These are phyloP conservation scores for Croton laevigatus DNA, from an alignment of 441 rosid genomes.

Conservation along the genomic window DNA sequence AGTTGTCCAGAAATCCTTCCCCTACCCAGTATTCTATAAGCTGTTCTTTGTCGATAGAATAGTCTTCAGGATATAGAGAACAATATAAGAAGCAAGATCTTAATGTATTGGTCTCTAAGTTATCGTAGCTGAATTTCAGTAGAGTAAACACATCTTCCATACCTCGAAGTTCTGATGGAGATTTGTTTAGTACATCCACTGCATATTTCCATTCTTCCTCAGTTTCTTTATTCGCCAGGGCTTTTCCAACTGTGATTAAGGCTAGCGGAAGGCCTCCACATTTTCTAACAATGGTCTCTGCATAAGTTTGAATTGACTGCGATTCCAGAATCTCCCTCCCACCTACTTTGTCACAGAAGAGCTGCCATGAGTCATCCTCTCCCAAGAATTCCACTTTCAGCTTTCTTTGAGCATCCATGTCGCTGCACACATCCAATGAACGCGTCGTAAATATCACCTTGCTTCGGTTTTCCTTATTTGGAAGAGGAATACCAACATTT, in stretches of 20 bases:
- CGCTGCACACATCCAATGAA: constrained; percentile 40
- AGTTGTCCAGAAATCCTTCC: constrained; percentile 40
- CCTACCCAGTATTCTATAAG: constrained; percentile 53
- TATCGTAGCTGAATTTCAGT: constrained; percentile 47
- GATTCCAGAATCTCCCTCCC: constrained; percentile 31
- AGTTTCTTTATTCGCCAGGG: constrained; percentile 51
- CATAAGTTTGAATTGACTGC: constrained; percentile 28
- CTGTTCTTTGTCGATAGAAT: constrained; percentile 45
- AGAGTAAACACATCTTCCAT: constrained; percentile 47
- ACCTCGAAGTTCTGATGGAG: constrained; percentile 40
- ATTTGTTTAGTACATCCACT: constrained; percentile 31
- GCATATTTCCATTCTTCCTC: constrained; percentile 54
- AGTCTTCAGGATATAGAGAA: constrained; percentile 45
- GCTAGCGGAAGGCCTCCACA: constrained; percentile 61
- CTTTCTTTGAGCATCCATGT: constrained; percentile 38
- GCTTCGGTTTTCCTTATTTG: constrained; percentile 37
- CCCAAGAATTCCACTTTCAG: constrained; percentile 41
- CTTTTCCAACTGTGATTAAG: constrained; percentile 44
- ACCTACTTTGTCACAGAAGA: constrained; percentile 38
- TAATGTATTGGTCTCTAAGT: constrained; percentile 37
- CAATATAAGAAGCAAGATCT: constrained; percentile 52
- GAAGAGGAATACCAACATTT: constrained; percentile 45
- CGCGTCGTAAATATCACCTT: constrained; percentile 49
- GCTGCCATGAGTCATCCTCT: constrained; percentile 40
- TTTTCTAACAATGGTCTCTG: constrained; percentile 42